These are phyloP conservation scores for Houttuynia cordata DNA, from an alignment of 164 flowering plant species.

Conservation along the genomic window DNA sequence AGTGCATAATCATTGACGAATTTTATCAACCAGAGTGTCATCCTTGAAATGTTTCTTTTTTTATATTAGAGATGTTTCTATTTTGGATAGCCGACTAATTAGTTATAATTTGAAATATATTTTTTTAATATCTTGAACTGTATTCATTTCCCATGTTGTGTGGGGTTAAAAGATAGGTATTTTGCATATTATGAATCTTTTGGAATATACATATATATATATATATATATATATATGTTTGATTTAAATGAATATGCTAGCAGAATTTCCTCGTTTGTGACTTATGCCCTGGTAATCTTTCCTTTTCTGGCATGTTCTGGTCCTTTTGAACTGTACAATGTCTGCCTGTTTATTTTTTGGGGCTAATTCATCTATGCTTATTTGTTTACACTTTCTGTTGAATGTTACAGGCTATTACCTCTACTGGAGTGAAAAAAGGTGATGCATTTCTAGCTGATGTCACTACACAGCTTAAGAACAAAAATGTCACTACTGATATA, in stretches of 20 bases:
- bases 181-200: no score
- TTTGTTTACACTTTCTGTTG: background rate
- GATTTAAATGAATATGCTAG: background rate
- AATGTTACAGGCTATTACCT: conserved; percentile 52
- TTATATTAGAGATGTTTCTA: no score
- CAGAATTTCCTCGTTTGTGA: background rate
- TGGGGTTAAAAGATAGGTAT: no score
- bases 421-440: conserved; percentile 78
- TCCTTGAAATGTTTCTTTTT: no score
- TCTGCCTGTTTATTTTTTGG: background rate
- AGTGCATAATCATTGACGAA: no score
- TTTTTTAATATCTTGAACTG: no score
- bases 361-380: background rate
- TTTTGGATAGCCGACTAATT: no score
- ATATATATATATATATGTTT: background rate
- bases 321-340: background rate
- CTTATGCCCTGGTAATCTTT: background rate
- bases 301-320: background rate
- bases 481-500: conserved; percentile 82
- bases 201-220: no score
- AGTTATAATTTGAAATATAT: no score
- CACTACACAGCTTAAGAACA: conserved; percentile 66
- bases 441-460: conserved; percentile 74
- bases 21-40: no score
- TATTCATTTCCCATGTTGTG: no score